Base-by-base conservation (phyloP, 257 asterid genomes). In the Buddleja alternifolia region DNA sequence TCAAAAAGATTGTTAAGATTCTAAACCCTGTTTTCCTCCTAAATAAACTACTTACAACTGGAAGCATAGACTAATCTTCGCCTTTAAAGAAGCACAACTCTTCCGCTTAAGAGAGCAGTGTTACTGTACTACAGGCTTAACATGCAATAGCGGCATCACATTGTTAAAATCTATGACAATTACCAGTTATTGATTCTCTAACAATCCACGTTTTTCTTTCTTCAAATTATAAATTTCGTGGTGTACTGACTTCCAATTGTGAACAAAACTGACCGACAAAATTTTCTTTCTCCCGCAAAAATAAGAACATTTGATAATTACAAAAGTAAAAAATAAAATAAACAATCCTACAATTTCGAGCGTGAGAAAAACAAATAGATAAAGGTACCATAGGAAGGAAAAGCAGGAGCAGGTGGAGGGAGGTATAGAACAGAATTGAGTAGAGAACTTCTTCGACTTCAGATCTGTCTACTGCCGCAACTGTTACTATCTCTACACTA, bases 391-490 rank as follows among this genome's bases (percentile, higher is more conserved):
- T 73, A 64, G 46, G 48, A 56, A 47, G 41, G 72, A 74, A 73
- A 73, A 64, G 75, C 71, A 72, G 60, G 58, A 64, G 72, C 25
- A 40, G 58, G 23, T 40, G 6, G 16, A 48, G 69, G 63, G 62
- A 73, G 76, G 63, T 69, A 41, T 8, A 42, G 45, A 77, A 66
- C 55, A 55, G 62, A 68, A 72, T 63, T 74, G 61, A 21, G 67
- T 67, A 73, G 14, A 24, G 59, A 77, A 75, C 68, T 56, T 20
- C 73, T 70, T 55, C 71, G 57, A 59, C 62, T 75, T 73, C 84
- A 82, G 83, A 82, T 82, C 86, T 75, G 70, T 73, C 67, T 41
- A 58, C 65, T 59, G 59, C 79, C 58, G 67, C 70, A 71, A 57
- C 71, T 48, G 12, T 11, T 53, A 57, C 70, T 64, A 63, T 48